Base-by-base conservation (phyloP, 768 basidiomycete species). In the Baorangia bicolor region DNA sequence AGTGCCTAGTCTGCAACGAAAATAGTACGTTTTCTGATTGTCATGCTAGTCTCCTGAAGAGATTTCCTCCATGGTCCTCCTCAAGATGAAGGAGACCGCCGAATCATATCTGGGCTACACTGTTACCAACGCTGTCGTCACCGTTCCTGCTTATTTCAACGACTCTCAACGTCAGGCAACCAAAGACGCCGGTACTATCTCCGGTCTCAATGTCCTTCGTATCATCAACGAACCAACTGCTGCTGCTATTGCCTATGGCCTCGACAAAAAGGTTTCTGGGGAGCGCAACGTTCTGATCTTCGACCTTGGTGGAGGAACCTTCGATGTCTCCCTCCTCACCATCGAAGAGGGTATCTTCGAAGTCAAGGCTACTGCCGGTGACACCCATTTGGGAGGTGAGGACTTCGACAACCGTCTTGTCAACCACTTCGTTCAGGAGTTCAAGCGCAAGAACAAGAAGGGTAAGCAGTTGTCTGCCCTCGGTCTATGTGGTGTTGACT, bases 221-320 rank as follows among this genome's bases (percentile, higher is more conserved):
- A 97, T 98, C 74, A 96, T 98, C 79, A 98, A 98, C 78, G 96
- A 98, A 75, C 94, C 96, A 37, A 98, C 96, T 44, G 96, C 96
- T 38, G 96, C 96, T 49, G 95, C 95, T 60, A 98, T 98, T 68
- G 95, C 95, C 34, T 98, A 98, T 76, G 95, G 95, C 78, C 91
- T 98, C 50, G 95, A 98, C 79, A 94, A 94, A 79, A 92, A 96
- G 77, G 86, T 90, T 55, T 72, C 73, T 30, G 88, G 90, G 61
- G 95, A 98, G 76, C 88, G 90, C 58, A 96, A 97, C 71, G 94
- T 98, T 65, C 84, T 98, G 69, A 96, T 98, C 73, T 98, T 97
- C 78, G 95, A 98, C 81, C 88, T 98, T 38, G 95, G 94, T 59
- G 95, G 95, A 79, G 95, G 94, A 79, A 97, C 95, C 35, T 98